Evolutionary conservation across 331 rosid species (phyloP).

Genomic region (Arachis monticola): DNA sequence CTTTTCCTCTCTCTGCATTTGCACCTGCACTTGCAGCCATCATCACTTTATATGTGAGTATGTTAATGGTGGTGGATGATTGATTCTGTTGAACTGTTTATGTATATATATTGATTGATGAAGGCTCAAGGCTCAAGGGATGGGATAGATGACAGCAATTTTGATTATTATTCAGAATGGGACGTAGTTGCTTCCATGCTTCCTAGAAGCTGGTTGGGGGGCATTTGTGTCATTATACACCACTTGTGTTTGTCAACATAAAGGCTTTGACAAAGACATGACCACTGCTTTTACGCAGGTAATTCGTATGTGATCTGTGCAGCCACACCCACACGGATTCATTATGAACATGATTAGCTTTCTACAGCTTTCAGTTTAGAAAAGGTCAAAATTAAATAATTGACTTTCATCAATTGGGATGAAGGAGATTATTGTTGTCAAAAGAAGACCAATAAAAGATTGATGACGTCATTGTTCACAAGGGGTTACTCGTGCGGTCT

Average conservation of each 20-base stretch:
- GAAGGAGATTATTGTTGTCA: constrained; percentile 8
- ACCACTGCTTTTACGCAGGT: constrained; percentile 29
- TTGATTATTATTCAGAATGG: neutral
- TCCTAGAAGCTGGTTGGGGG: constrained; percentile 54
- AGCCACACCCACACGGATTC: neutral
- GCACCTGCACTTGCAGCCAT: constrained; percentile 31
- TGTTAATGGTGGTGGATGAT: constrained; percentile 43
- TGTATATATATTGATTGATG: constrained; percentile 26
- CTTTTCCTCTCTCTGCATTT: constrained; percentile 22
- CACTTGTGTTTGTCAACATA: neutral
- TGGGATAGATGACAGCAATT: constrained; percentile 62
- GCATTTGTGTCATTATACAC: constrained; percentile 15
- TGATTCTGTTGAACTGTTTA: constrained; percentile 2
- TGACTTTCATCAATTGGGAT: constrained; percentile 30
- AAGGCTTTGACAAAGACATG: constrained; percentile 5
- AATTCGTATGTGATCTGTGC: neutral
- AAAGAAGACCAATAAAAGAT: constrained; percentile 15
- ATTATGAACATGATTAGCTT: no score
- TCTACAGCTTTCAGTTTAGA: no score
- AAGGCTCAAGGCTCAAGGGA: constrained; percentile 34
- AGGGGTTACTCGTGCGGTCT: no score
- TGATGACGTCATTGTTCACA: neutral
- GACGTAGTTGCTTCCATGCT: constrained; percentile 49
- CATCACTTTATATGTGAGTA: neutral
- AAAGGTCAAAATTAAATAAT: neutral